These are phyloP conservation scores for Salicornia ramosissima DNA, from an alignment of 148 eudicot genomes.

Conservation along the genomic window DNA sequence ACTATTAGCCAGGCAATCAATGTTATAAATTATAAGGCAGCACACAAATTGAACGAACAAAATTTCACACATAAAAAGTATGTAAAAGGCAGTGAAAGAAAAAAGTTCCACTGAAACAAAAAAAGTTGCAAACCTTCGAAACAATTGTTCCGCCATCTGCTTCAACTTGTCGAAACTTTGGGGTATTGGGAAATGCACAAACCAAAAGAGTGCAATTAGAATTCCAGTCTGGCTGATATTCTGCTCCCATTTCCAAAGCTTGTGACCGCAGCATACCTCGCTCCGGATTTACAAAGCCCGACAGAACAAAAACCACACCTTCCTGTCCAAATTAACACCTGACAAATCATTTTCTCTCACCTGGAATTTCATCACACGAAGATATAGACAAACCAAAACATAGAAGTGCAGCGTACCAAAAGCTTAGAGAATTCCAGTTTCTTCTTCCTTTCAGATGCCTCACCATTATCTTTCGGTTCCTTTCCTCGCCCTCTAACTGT, in stretches of 20 bases:
- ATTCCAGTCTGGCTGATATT: slow-evolving; percentile 85
- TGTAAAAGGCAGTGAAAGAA: slow-evolving; percentile 2
- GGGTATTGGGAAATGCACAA: slow-evolving; percentile 88
- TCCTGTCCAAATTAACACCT: slow-evolving; percentile 50
- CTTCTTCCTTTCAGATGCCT: slow-evolving; percentile 20
- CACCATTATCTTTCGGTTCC: slow-evolving; percentile 19
- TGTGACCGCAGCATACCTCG: slow-evolving; percentile 75
- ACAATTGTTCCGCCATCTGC: slow-evolving; percentile 80
- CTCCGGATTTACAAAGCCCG: slow-evolving; percentile 97
- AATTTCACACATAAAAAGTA: slow-evolving; percentile 2
- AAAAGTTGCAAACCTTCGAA: slow-evolving; percentile 51
- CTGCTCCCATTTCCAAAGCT: slow-evolving; percentile 94
- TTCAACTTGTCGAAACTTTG: slow-evolving; percentile 90
- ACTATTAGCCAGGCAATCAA: background rate
- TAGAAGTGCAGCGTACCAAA: slow-evolving; percentile 40
- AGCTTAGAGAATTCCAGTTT: slow-evolving; percentile 51
- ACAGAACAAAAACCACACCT: slow-evolving; percentile 82
- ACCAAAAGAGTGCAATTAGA: slow-evolving; percentile 78
- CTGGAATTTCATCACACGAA: background rate
- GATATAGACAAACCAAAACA: background rate
- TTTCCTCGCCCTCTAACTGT: slow-evolving; percentile 30
- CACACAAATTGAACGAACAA: background rate
- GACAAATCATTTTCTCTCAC: slow-evolving; percentile 13
- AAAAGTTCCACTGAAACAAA: background rate
- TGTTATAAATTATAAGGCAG: background rate